These are phyloP conservation scores for Tulasnella sp. DNA, from an alignment of 768 basidiomycete genomes.

Conservation along the genomic window DNA sequence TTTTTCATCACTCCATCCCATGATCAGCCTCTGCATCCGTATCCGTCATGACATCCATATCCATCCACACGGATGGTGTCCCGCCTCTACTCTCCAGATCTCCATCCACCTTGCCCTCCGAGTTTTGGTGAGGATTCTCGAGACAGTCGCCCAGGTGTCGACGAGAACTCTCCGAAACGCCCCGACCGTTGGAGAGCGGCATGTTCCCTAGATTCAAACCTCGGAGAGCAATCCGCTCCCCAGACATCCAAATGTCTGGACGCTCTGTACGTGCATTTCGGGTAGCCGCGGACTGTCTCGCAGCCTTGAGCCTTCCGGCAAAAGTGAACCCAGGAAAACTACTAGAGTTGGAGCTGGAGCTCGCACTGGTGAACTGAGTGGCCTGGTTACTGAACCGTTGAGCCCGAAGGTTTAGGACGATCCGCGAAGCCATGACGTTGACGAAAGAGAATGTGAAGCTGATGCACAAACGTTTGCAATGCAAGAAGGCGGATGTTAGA, in stretches of 20 bases:
- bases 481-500: too few relatives aligned
- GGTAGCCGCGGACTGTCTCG: neutral
- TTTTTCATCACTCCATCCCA: neutral
- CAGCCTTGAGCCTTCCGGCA: neutral
- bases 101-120: too few relatives aligned
- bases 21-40: neutral
- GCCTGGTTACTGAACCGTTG: neutral
- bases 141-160: too few relatives aligned
- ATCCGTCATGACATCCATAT: neutral
- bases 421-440: neutral
- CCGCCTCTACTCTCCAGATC: too few relatives aligned
- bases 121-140: too few relatives aligned
- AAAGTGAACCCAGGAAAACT: neutral
- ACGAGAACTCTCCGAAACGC: too few relatives aligned
- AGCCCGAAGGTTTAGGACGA: slow-evolving; percentile 4
- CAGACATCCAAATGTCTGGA: neutral
- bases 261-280: neutral
- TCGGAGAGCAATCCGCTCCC: neutral
- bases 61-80: too few relatives aligned
- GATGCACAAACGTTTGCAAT: neutral
- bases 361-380: neutral
- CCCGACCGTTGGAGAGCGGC: too few relatives aligned
- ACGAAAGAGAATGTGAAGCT: slow-evolving; percentile 5
- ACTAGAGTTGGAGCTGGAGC: neutral
- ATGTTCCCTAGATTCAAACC: neutral